Evolutionary conservation across 1,284 basidiomycete genomes (phyloP), one percentile per base, ranked within the genome.

Genomic region (Ustilago hordei): DNA sequence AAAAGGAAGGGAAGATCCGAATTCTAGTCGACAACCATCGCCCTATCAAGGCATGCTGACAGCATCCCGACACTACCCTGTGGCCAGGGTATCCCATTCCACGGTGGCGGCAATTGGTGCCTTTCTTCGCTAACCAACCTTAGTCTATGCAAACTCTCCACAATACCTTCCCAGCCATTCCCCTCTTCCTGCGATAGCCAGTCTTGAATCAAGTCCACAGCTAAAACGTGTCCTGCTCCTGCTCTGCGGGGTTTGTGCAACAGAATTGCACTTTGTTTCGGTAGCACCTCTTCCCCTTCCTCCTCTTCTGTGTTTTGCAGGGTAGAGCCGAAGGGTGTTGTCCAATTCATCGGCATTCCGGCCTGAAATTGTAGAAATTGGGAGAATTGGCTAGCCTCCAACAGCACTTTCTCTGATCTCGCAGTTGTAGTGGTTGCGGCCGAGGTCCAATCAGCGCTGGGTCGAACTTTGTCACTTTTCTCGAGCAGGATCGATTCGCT

Each of bases 61-160:
- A 77, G 34, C n/a, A 60, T 70, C 11, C 63, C 60, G 11, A 70
- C 68, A 34, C 55, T 64, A 0, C 55, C 75, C 23, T 68, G 53
- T 13, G 39, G n/a, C 75, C 75, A 78, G 0, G 75, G 70, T 17
- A 68, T 57, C 1, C 50, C 56, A 8, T 13, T 56, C 36, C 53
- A 65, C 4, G 67, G 64, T 32, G 28, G 13, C 1, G 60, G 45
- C 35, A 78, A 31, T 36, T 70, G 64, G 19, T 70, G 64, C 38
- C 75, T 34, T 28, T 70, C 67, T 32, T 63, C 60, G 35, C 64
- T 70, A 31, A 78, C 41, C 60, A 78, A 31, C n/a, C 70, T 41
- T 17, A 74, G 53, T n/a, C 53, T 53, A 32, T 78, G 67, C 43
- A 78, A 35, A 47, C 63, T 70, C n/a, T 34, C 32, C 28, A 68